Percentiles rank a stretch among this genome's conserved stretches.
These are phyloP conservation scores for Xylaria sp. DNA, from an alignment of 2,329 filamentous ascomycete species.

Conservation along the genomic window DNA sequence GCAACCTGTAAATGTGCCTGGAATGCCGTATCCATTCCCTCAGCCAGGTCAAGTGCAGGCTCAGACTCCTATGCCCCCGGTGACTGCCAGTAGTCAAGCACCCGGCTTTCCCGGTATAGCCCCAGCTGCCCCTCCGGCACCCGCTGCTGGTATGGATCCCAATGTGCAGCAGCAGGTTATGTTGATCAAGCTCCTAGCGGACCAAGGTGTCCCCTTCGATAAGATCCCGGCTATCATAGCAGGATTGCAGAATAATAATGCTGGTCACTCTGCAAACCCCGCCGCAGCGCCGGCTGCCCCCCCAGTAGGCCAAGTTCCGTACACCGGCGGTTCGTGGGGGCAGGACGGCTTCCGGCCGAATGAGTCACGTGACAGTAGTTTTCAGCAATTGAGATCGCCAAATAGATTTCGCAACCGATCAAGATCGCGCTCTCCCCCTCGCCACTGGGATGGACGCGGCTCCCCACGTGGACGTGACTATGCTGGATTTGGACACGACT, in stretches of 20 bases:
- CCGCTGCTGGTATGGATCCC: slow-evolving; percentile 47
- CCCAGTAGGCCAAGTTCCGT: slow-evolving; percentile 48
- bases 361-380: slow-evolving; percentile 60
- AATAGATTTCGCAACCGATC: slow-evolving; percentile 64
- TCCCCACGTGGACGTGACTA: slow-evolving; percentile 68
- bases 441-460: slow-evolving; percentile 68
- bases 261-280: slow-evolving; percentile 31
- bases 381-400: slow-evolving; percentile 66
- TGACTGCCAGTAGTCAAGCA: slow-evolving; percentile 43
- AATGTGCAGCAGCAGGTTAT: slow-evolving; percentile 72
- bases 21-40: slow-evolving; percentile 50
- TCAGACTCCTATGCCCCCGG: slow-evolving; percentile 36
- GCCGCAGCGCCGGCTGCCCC: slow-evolving; percentile 41
- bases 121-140: slow-evolving; percentile 40
- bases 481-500: slow-evolving; percentile 73
- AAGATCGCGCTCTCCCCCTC: slow-evolving; percentile 78
- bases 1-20: slow-evolving; percentile 62
- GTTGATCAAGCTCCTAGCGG: slow-evolving; percentile 73
- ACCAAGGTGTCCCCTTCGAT: slow-evolving; percentile 76
- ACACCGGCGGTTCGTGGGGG: slow-evolving; percentile 40
- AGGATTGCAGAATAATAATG: slow-evolving; percentile 49
- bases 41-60: slow-evolving; percentile 44
- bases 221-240: slow-evolving; percentile 68
- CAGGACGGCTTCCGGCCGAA: slow-evolving; percentile 43
- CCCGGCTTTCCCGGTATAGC: slow-evolving; percentile 41